Percentiles rank a stretch among this genome's conserved stretches.
phyloP scores from a whole-genome alignment of 2,329 filamentous ascomycete genomes.

The Apiospora sp. region DNA sequence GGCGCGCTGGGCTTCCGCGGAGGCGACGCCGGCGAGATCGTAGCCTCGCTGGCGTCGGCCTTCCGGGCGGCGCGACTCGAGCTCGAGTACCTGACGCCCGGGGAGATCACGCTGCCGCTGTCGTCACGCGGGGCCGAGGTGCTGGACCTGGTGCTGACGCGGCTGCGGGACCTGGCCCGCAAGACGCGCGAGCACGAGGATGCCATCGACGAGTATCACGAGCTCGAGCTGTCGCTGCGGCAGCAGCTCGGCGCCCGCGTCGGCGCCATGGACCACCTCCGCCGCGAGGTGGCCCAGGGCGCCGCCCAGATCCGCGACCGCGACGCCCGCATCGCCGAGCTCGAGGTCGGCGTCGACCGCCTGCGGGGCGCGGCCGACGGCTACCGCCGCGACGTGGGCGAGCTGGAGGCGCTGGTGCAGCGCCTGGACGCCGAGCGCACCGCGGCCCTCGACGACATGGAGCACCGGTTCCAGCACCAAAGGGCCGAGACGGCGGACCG shows the following conservation, averaged over 20 bases:
- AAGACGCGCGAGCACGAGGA: slow-evolving; percentile 57
- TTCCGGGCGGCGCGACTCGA: slow-evolving; percentile 67
- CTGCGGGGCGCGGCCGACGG: slow-evolving; percentile 60
- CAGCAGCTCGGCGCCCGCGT: slow-evolving; percentile 64
- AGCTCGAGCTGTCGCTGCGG: slow-evolving; percentile 61
- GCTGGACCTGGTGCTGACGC: slow-evolving; percentile 60
- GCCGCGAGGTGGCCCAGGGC: slow-evolving; percentile 47
- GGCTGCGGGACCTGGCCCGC: slow-evolving; percentile 58
- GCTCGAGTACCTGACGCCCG: slow-evolving; percentile 68
- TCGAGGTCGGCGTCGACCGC: slow-evolving; percentile 58
- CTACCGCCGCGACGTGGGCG: slow-evolving; percentile 61
- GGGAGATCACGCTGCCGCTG: slow-evolving; percentile 62
- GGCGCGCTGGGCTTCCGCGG: slow-evolving; percentile 59
- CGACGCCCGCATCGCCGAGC: slow-evolving; percentile 51
- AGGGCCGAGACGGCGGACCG: slow-evolving; percentile 43
- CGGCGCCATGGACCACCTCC: slow-evolving; percentile 57
- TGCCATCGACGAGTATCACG: slow-evolving; percentile 67
- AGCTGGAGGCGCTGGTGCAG: slow-evolving; percentile 61
- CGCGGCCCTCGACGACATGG: slow-evolving; percentile 28
- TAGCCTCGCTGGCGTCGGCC: slow-evolving; percentile 54
- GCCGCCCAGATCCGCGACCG: slow-evolving; percentile 46
- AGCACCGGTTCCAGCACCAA: slow-evolving; percentile 26
- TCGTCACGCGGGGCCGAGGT: slow-evolving; percentile 62
- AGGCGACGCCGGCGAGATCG: slow-evolving; percentile 54
- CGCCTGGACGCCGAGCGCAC: slow-evolving; percentile 54